Conservation (phyloP, 225 moss, liverwort and hornwort genomes). For the Pseudoscleropodium purum region DNA sequence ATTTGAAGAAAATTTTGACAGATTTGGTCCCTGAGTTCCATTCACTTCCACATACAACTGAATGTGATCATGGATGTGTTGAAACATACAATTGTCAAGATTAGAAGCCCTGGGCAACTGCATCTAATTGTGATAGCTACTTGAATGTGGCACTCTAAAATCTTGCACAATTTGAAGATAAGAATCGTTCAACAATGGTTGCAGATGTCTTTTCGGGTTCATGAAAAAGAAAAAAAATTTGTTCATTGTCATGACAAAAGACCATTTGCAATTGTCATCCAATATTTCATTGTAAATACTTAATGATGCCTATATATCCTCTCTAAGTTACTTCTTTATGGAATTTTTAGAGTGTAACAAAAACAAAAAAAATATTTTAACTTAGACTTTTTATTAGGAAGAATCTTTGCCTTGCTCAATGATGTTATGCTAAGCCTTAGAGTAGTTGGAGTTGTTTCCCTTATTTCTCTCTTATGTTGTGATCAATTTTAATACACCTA, state of each 20-base stretch:
- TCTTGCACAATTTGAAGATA: neutral
- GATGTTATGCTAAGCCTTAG: neutral
- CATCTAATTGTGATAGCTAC: neutral
- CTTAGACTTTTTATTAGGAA: too few species aligned
- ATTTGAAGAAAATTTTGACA: neutral
- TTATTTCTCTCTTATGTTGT: neutral
- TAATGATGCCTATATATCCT: too few species aligned
- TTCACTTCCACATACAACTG: neutral
- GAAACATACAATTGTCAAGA: too few species aligned
- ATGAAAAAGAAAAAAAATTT: neutral
- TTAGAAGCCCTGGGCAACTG: neutral
- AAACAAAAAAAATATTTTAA: too few species aligned
- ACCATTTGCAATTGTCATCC: neutral
- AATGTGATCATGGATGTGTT: neutral
- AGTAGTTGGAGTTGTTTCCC: neutral
- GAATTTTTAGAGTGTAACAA: too few species aligned
- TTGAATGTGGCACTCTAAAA: neutral
- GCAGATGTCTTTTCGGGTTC: neutral
- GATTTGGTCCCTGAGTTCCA: neutral
- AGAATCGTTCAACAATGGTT: neutral
- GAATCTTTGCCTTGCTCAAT: too few species aligned
- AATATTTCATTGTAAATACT: too few species aligned
- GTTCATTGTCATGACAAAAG: neutral
- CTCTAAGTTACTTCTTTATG: too few species aligned
- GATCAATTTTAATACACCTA: neutral